A percentile compares a stretch with the other conserved stretches of the same genome.
These are phyloP conservation scores for Podaxis rugospora DNA, from an alignment of 768 basidiomycete genomes.

Conservation along the genomic window DNA sequence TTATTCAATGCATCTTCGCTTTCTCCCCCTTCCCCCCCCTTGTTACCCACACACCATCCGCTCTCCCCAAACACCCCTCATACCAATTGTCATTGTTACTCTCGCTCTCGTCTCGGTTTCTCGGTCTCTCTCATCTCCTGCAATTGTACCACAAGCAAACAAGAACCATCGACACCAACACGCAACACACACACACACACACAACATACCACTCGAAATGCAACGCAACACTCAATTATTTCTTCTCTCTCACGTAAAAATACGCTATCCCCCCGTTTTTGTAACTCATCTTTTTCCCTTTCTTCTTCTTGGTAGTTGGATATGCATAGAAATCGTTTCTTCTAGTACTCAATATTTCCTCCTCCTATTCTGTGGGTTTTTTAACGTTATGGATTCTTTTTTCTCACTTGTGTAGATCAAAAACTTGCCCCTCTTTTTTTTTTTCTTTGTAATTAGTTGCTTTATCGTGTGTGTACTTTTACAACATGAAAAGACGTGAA, in stretches of 20 bases:
- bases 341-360: not conserved
- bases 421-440: not conserved
- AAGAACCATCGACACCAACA: constrained; percentile 1
- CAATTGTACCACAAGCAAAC: constrained; percentile 5
- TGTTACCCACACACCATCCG: not conserved
- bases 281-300: not conserved
- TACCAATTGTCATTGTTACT: not conserved
- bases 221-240: constrained; percentile 1
- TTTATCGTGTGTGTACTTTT: constrained; percentile 1
- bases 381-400: constrained; percentile 3
- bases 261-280: not conserved
- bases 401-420: not conserved
- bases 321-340: not conserved
- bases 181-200: not conserved
- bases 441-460: not conserved
- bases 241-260: not conserved
- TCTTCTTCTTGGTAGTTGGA: not conserved
- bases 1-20: constrained; percentile 5
- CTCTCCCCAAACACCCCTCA: not conserved
- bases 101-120: not conserved
- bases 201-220: not conserved
- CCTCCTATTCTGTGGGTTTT: not conserved
- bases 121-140: not conserved
- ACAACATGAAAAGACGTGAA: not conserved
- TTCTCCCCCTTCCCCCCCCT: not conserved